These are phyloP conservation scores for Termitomyces sp. DNA, from an alignment of 768 basidiomycete genomes.

Conservation along the genomic window DNA sequence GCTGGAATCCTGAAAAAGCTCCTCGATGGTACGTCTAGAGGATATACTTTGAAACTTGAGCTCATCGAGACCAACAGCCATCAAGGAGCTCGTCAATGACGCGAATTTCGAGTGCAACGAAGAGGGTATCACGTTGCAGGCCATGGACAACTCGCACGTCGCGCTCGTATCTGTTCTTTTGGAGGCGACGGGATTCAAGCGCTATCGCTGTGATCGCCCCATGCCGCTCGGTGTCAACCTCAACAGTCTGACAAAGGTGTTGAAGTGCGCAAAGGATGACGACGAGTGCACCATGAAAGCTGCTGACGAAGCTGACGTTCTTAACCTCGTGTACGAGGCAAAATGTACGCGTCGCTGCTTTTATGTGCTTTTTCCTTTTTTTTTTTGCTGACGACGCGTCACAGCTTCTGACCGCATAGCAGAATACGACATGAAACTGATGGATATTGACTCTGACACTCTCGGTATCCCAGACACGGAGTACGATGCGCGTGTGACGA, in stretches of 20 bases:
- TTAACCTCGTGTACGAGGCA: slow-evolving; percentile 89
- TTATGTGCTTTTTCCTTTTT: neutral
- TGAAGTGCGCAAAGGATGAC: slow-evolving; percentile 97
- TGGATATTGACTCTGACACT: slow-evolving; percentile 97
- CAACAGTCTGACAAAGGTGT: slow-evolving; percentile 85
- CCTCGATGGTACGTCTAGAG: slow-evolving; percentile 70
- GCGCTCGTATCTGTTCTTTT: slow-evolving; percentile 92
- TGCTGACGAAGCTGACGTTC: slow-evolving; percentile 82
- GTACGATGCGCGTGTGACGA: slow-evolving; percentile 89
- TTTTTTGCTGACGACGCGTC: slow-evolving; percentile 10
- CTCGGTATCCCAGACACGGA: slow-evolving; percentile 97
- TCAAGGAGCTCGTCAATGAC: slow-evolving; percentile 97
- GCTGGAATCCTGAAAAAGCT: slow-evolving; percentile 90
- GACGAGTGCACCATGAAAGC: slow-evolving; percentile 91
- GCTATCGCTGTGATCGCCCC: slow-evolving; percentile 92
- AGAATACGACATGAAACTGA: slow-evolving; percentile 98
- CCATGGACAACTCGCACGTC: slow-evolving; percentile 99
- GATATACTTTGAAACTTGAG: neutral
- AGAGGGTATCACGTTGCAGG: slow-evolving; percentile 92
- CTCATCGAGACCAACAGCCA: slow-evolving; percentile 50
- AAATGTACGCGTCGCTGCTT: slow-evolving; percentile 49
- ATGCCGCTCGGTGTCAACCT: slow-evolving; percentile 91
- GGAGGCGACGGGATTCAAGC: slow-evolving; percentile 73
- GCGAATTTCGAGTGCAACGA: slow-evolving; percentile 98
- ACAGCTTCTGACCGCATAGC: slow-evolving; percentile 90